Percentiles rank a stretch among this genome's conserved stretches.
These are phyloP conservation scores for Hyphochytrium catenoides DNA, from an alignment of 352 stramenopile species.

Conservation along the genomic window DNA sequence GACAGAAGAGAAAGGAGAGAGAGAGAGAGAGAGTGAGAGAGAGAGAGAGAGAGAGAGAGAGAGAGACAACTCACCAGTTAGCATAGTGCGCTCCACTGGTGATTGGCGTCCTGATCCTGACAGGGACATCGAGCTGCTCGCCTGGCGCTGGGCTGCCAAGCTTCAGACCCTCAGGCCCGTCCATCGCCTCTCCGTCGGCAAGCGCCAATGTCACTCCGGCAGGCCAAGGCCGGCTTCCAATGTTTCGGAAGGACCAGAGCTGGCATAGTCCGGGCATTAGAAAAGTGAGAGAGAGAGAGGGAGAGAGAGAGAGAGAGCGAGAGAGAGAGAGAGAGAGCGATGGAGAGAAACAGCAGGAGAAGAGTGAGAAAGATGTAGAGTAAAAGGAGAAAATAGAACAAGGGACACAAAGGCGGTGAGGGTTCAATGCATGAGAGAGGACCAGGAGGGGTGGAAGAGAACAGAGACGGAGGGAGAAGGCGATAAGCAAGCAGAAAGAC, in stretches of 20 bases:
- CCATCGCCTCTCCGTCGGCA: slow-evolving; percentile 28
- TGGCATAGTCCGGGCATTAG: too few species aligned
- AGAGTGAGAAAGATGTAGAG: too few species aligned
- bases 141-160: slow-evolving; percentile 16
- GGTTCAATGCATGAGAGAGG: background rate
- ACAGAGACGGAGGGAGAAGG: too few species aligned
- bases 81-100: slow-evolving; percentile 30
- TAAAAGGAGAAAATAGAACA: background rate
- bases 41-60: too few species aligned
- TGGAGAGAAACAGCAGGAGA: too few species aligned
- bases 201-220: slow-evolving; percentile 29
- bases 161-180: slow-evolving; percentile 23
- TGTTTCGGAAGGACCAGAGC: slow-evolving; percentile 54
- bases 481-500: too few species aligned
- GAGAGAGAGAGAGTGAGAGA: too few species aligned
- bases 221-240: slow-evolving; percentile 23
- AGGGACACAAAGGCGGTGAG: background rate
- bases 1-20: too few species aligned
- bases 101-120: slow-evolving; percentile 23
- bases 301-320: too few species aligned
- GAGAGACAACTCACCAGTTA: slow-evolving; percentile 42
- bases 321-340: too few species aligned
- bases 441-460: too few species aligned
- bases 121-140: slow-evolving; percentile 31
- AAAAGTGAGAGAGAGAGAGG: too few species aligned